phyloP scores from a whole-genome alignment of 345 rosid genomes.

The Lepidium didymum region DNA sequence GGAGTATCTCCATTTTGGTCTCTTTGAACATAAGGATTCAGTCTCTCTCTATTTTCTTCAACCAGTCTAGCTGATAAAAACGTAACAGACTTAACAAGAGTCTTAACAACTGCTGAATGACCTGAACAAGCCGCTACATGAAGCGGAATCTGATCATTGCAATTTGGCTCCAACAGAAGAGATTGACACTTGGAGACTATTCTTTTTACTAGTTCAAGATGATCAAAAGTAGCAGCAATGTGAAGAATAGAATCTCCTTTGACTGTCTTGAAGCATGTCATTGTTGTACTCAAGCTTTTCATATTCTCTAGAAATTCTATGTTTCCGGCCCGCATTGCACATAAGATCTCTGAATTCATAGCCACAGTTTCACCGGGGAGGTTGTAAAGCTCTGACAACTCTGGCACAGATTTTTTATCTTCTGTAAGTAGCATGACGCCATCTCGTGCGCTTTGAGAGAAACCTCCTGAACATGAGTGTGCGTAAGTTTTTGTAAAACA shows the following conservation, averaged over 20 bases:
- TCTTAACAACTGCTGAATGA: not conserved
- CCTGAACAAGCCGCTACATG: conserved; percentile 9
- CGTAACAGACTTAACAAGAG: not conserved
- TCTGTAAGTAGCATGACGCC: not conserved
- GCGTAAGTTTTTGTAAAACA: not conserved
- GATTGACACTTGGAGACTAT: not conserved
- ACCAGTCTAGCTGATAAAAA: not conserved
- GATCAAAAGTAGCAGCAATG: not conserved
- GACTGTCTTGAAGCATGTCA: not conserved
- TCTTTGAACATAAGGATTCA: not conserved
- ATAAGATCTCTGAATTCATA: not conserved
- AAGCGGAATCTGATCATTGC: not conserved
- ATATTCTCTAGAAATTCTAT: not conserved
- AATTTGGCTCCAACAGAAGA: not conserved
- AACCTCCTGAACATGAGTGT: not conserved
- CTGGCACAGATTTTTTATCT: not conserved
- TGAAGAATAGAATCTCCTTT: not conserved
- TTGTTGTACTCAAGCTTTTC: not conserved
- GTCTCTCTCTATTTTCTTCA: not conserved
- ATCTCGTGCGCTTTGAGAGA: not conserved
- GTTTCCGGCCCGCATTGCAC: not conserved
- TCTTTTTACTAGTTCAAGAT: not conserved
- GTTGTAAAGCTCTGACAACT: not conserved
- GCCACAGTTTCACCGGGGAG: not conserved
- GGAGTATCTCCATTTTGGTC: conserved; percentile 25